Conservation (phyloP, 352 stramenopile genomes). For the Saprolegnia parasitica region DNA sequence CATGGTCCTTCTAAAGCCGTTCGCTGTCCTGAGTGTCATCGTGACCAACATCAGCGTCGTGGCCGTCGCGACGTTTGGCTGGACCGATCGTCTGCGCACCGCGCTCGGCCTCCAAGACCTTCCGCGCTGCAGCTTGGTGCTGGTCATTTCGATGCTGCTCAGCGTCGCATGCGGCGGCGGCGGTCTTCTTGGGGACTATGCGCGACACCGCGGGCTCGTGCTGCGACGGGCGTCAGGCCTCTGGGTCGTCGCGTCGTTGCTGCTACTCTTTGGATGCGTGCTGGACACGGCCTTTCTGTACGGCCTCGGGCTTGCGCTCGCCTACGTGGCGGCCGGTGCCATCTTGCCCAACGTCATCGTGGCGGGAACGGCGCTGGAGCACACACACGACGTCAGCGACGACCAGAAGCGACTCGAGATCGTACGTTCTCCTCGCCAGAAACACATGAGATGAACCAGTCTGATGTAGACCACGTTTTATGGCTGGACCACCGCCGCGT, state of each 20-base stretch:
- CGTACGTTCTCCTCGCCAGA: background rate
- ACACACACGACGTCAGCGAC: background rate
- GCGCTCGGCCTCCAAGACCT: background rate
- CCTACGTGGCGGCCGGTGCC: slow-evolving; percentile 4
- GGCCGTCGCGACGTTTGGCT: background rate
- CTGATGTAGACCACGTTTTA: slow-evolving; percentile 1
- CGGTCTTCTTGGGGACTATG: slow-evolving; percentile 12
- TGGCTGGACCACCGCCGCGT: background rate
- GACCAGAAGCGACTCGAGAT: background rate
- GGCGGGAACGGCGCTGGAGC: background rate
- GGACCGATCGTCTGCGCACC: background rate
- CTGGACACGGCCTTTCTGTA: background rate
- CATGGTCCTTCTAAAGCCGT: background rate
- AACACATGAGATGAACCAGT: background rate
- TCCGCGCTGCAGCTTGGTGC: slow-evolving; percentile 9
- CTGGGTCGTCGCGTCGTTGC: background rate
- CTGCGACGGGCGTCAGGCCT: background rate
- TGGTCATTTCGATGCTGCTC: slow-evolving; percentile 10
- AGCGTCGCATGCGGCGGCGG: slow-evolving; percentile 6
- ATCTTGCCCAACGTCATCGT: slow-evolving; percentile 22
- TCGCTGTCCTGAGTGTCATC: background rate
- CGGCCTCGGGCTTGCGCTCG: background rate
- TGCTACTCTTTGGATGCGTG: background rate
- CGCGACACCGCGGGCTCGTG: slow-evolving; percentile 12
- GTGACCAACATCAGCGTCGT: background rate